phyloP scores from a whole-genome alignment of 345 rosid genomes.

The Eucalyptus tenuipes region DNA sequence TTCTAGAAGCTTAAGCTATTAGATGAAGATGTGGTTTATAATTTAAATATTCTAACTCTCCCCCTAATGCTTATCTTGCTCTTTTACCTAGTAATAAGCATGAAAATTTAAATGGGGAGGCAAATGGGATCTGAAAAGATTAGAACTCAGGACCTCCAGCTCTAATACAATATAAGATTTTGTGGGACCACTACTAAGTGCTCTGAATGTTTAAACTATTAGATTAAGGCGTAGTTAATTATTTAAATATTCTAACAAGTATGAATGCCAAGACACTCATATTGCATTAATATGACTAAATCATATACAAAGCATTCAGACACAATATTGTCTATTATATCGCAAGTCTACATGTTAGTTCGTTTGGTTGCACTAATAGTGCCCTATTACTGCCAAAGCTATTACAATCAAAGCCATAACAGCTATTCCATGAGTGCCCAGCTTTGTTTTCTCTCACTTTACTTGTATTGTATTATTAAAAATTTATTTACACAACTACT shows the following conservation, averaged over 20 bases:
- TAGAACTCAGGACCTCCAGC: accelerated
- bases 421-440: not conserved
- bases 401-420: not conserved
- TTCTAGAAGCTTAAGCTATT: too few species aligned
- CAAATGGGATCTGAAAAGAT: too few species aligned
- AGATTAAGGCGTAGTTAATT: too few species aligned
- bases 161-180: too few species aligned
- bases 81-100: too few species aligned
- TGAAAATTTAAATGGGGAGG: too few species aligned
- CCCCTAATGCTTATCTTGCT: too few species aligned
- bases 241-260: too few species aligned
- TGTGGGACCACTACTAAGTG: too few species aligned
- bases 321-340: not conserved
- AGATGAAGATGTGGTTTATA: too few species aligned
- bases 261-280: not conserved
- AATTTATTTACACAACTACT: not conserved
- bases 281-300: not conserved
- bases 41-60: too few species aligned
- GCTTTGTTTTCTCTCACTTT: not conserved
- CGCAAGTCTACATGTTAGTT: not conserved
- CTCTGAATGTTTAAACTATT: too few species aligned
- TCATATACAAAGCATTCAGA: not conserved
- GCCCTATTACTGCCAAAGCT: not conserved
- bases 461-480: not conserved
- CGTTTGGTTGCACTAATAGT: not conserved